phyloP scores from a whole-genome alignment of 257 asterid species.

The Rhazya stricta region DNA sequence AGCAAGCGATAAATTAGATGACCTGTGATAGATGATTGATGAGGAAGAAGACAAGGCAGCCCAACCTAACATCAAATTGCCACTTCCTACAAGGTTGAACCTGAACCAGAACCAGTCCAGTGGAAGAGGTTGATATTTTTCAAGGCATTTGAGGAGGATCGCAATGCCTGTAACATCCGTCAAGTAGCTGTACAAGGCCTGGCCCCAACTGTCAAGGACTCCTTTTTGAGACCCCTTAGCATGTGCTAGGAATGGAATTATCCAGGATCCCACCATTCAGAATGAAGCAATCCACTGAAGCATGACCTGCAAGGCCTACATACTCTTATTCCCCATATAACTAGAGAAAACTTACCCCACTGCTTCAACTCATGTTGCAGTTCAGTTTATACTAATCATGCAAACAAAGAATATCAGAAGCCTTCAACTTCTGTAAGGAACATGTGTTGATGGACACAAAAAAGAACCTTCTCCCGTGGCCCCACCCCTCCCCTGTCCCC shows the following conservation, averaged over 20 bases:
- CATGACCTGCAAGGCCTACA: constrained; percentile 43
- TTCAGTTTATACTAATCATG: neutral
- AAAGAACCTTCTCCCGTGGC: neutral
- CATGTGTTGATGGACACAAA: neutral
- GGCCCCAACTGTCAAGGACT: constrained; percentile 62
- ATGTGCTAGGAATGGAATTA: constrained; percentile 73
- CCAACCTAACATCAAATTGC: constrained; percentile 52
- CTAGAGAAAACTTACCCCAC: neutral
- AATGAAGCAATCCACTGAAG: constrained; percentile 73
- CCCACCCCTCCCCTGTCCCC: neutral
- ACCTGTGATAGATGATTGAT: constrained; percentile 70
- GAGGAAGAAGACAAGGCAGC: constrained; percentile 74
- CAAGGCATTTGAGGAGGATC: constrained; percentile 56
- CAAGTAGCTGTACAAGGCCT: constrained; percentile 73
- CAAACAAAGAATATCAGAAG: neutral
- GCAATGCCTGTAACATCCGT: constrained; percentile 74
- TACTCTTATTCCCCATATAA: neutral
- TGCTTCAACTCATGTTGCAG: neutral
- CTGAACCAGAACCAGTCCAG: constrained; percentile 82
- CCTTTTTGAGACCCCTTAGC: constrained; percentile 58
- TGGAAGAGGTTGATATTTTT: constrained; percentile 61
- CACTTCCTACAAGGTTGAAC: constrained; percentile 65
- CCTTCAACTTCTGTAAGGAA: neutral
- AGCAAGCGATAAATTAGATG: constrained; percentile 51
- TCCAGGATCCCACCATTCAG: constrained; percentile 87